Evolutionary conservation across 179 eudicot genomes (phyloP).

Genomic region (Vitellaria paradoxa): DNA sequence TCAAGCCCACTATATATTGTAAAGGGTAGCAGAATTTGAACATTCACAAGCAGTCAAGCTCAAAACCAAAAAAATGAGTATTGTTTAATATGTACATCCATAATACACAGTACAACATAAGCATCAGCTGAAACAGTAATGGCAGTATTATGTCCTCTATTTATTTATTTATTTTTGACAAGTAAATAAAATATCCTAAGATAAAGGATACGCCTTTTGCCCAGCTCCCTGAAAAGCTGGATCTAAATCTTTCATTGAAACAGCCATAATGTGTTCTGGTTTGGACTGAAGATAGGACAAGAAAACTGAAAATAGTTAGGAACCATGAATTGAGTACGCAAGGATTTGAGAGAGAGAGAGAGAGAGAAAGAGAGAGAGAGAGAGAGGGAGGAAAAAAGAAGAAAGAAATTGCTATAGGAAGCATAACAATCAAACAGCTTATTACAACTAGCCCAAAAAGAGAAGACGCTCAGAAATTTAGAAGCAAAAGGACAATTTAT

Average conservation of each 20-base stretch:
- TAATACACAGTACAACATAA: neutral
- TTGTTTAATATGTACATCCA: neutral
- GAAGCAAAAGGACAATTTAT: neutral
- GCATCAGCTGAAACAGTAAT: neutral
- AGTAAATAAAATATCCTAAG: neutral
- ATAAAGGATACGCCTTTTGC: constrained; percentile 96
- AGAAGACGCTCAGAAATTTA: constrained; percentile 9
- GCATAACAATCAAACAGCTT: neutral
- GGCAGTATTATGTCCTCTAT: neutral
- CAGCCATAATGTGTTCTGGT: constrained; percentile 50
- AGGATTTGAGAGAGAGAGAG: too few relatives aligned
- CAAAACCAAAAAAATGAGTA: neutral
- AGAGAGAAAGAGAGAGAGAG: too few relatives aligned
- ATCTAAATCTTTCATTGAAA: constrained; percentile 81
- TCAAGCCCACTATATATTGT: constrained; percentile 75
- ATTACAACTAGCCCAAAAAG: neutral
- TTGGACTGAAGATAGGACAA: constrained; percentile 19
- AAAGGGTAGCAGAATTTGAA: constrained; percentile 40
- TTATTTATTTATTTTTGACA: neutral
- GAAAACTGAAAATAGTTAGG: constrained; percentile 24
- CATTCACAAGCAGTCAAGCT: neutral
- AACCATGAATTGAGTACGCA: constrained; percentile 13
- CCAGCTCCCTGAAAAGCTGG: constrained; percentile 93
- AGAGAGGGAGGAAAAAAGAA: too few relatives aligned
- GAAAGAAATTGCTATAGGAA: neutral